Evolutionary conservation across 495 filamentous ascomycete genomes (phyloP), one percentile per base, ranked within the genome.

Genomic region (Mytilinidion resinicola): DNA sequence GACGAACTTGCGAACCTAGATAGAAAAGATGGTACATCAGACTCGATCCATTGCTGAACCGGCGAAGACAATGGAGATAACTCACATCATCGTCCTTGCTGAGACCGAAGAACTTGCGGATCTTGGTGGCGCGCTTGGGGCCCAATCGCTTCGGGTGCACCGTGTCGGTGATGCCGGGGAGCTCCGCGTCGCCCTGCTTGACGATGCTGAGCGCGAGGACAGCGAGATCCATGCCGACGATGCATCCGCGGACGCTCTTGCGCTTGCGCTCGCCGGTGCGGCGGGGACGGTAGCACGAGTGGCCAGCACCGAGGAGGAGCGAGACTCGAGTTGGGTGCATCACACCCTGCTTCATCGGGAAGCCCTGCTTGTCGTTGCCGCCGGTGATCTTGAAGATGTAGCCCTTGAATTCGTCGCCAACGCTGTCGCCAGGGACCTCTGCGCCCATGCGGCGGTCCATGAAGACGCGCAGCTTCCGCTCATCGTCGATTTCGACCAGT

Each of bases 331-430:
- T 96, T 62, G 93, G 93, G 71, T 95, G 90, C 85, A 98, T 87
- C 70, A 93, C 90, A 78, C 93, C 93, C 85, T 98, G 93, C 88
- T 97, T 97, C 93, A 98, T 98, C 62, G 93, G 93, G 82, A 98
- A 98, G 80, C 93, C 93, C 81, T 98, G 93, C 88, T 98, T 98
- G 88, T 98, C 93, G 86, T 98, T 98, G 76, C 95, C 93, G 74
- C 93, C 93, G 70, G 93, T 98, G 79, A 98, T 96, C 74, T 85
- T 88, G 84, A 91, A 86, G 78, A 95, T 84, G 80, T 97, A 98
- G 75, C 93, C 93, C 82, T 93, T 95, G 87, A 92, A 98, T 79
- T 98, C 93, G 73, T 95, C 88, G 66, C 93, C 95, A 69, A 98
- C 84, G 72, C 84, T 85, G 77, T 98, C 93, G 71, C 84, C 93